Evolutionary conservation across 208 protist genomes (phyloP), one percentile per base, ranked within the genome.

Genomic region (Cochliopodium minus): DNA sequence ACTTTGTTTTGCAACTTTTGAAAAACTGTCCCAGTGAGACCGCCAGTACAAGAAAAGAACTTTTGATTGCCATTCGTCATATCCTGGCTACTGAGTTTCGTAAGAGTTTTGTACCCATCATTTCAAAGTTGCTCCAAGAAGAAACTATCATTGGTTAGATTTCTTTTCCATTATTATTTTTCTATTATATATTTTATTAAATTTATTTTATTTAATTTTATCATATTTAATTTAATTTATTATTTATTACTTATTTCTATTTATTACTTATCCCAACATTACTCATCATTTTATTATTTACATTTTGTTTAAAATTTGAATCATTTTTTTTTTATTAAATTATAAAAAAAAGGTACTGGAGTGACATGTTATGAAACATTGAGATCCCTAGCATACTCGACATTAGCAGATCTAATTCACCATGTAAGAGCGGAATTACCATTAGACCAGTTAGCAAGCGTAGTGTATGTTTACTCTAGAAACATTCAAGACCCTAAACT

Each of bases 311-410:
- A n/a, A n/a, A n/a, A n/a, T n/a, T n/a, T n/a, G n/a, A n/a, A n/a
- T n/a, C n/a, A n/a, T n/a, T n/a, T n/a, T n/a, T n/a, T n/a, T n/a
- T n/a, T n/a, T n/a, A n/a, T n/a, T n/a, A n/a, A n/a, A n/a, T n/a
- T n/a, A n/a, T n/a, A n/a, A n/a, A n/a, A n/a, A n/a, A n/a, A n/a
- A n/a, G n/a, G n/a, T n/a, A n/a, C n/a, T n/a, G n/a, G n/a, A n/a
- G n/a, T n/a, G n/a, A 43, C 58, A 22, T 22, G 26, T 39, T 38
- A 29, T 29, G 58, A 62, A 39, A 43, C 58, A 29, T 6, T 62
- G 4, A 7, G 58, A 33, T 17, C 58, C n/a, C 22, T 55, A 7
- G 58, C 58, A 1, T 62, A 62, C 23, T 35, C 20, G 1, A 62
- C 48, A 22, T 6, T 62, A 15, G 10, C 51, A 23, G 58, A 62